Evolutionary conservation across 345 rosid genomes (phyloP).

Genomic region (Eutrema japonicum): DNA sequence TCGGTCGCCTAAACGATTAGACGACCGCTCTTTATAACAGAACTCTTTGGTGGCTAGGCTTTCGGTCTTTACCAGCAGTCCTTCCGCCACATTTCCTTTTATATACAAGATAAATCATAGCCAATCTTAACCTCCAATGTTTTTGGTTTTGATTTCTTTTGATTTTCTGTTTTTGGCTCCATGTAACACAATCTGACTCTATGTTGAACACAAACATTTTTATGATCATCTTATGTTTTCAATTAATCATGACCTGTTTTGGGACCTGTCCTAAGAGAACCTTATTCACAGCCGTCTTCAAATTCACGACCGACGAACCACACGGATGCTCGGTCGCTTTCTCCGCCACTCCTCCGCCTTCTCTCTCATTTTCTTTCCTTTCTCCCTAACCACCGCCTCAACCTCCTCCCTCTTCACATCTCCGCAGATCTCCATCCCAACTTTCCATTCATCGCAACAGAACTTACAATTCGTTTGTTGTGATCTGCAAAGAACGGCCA

Average conservation of each 20-base stretch:
- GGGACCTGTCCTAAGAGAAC: constrained; percentile 31
- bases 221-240: not conserved
- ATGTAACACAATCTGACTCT: too few species aligned
- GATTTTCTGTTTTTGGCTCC: too few species aligned
- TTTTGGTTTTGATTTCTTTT: too few species aligned
- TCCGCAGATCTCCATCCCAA: constrained; percentile 58
- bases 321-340: constrained; percentile 17
- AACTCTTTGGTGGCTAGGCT: not conserved
- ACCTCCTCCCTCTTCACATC: constrained; percentile 56
- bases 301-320: constrained; percentile 42
- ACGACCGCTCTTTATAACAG: too few species aligned
- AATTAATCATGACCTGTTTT: not conserved
- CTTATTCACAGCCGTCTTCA: constrained; percentile 37
- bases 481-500: constrained; percentile 64
- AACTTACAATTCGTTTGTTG: constrained; percentile 61
- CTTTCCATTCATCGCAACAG: constrained; percentile 51
- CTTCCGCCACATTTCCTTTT: not conserved
- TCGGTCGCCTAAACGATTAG: too few species aligned
- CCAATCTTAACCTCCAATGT: too few species aligned
- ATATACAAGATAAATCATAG: too few species aligned
- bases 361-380: constrained; percentile 51
- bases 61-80: not conserved
- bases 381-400: constrained; percentile 49
- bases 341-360: constrained; percentile 50
- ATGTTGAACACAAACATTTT: not conserved